Base-by-base conservation (phyloP, 2,329 filamentous ascomycete genomes). In the Neonectria sp. region DNA sequence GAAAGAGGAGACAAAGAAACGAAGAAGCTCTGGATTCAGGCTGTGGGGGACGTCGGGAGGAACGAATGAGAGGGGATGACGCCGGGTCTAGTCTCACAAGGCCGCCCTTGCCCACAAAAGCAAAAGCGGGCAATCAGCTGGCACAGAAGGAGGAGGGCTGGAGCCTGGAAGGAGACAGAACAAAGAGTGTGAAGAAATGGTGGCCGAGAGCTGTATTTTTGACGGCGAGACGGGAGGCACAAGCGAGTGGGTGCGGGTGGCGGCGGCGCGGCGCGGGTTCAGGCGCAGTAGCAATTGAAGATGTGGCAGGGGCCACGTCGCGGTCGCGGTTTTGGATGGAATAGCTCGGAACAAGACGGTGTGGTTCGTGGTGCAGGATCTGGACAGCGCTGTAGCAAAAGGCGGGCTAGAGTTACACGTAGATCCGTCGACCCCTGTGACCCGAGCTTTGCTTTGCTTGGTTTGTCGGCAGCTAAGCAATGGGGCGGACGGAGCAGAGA, bases 281-380 rank as follows among this genome's bases (percentile, higher is more conserved):
- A 29, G 27, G 43, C 60, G 60, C 55, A 57, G 63, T 71, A 66
- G 70, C 63, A 48, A 35, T n/a, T 55, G 63, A 40, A 55, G 35
- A 52, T 52, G 48, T 51, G 64, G 72, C 48, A 71, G 67, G 68
- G 70, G 71, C 71, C 73, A 75, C 73, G 71, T 73, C 71, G 71
- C 71, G 68, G 71, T 73, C 72, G 69, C 67, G 72, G 49, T 43
- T 45, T 24, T 24, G 40, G 52, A 46, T 33, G 43, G 63, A 52
- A 63, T 49, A 48, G 59, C 24, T 31, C 29, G 51, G 37, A 46
- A 52, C 25, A 43, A 31, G 37, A 55, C 55, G 40, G 55, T 45
- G 59, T 59, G 69, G 55, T 68, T 66, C 48, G 61, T 67, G 58
- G 31, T 11, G 11, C 31, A 33, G 31, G 31, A 33, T 9, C 31